Evolutionary conservation across 371 early-diverging fungal species (phyloP).

Genomic region (Fennellomyces sp.): DNA sequence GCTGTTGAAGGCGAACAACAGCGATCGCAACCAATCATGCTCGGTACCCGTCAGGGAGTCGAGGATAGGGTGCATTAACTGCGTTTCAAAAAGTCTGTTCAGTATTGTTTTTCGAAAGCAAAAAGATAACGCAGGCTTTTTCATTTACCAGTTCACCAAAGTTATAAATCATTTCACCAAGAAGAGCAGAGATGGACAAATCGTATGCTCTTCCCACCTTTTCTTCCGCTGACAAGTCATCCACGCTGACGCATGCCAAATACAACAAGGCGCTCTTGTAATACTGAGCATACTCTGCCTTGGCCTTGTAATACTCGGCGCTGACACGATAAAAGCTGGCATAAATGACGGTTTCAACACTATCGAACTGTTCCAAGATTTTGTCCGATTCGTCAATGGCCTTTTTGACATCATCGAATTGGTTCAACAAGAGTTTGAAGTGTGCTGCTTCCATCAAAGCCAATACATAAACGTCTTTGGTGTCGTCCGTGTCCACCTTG

Average conservation of each 20-base stretch:
- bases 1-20: constrained; percentile 91
- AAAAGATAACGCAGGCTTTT: background rate
- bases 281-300: constrained; percentile 90
- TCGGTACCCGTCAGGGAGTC: constrained; percentile 79
- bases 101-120: background rate
- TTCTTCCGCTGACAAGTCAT: constrained; percentile 76
- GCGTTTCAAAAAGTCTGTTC: constrained; percentile 3
- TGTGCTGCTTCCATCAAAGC: constrained; percentile 89
- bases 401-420: constrained; percentile 80
- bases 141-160: constrained; percentile 94
- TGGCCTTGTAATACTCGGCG: constrained; percentile 95
- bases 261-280: constrained; percentile 94
- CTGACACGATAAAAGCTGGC: constrained; percentile 94
- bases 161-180: constrained; percentile 96
- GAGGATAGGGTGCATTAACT: constrained; percentile 95
- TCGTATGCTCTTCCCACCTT: constrained; percentile 89
- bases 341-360: constrained; percentile 88
- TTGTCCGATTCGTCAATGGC: constrained; percentile 87
- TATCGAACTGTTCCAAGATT: constrained; percentile 78
- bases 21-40: constrained; percentile 84
- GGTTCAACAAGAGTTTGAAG: constrained; percentile 72
- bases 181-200: constrained; percentile 86
- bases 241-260: constrained; percentile 87
- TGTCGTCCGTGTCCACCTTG: constrained; percentile 70
- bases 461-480: constrained; percentile 84